These are phyloP conservation scores for Colletotrichum eremochloae DNA, from an alignment of 2,329 filamentous ascomycete genomes.

Conservation along the genomic window DNA sequence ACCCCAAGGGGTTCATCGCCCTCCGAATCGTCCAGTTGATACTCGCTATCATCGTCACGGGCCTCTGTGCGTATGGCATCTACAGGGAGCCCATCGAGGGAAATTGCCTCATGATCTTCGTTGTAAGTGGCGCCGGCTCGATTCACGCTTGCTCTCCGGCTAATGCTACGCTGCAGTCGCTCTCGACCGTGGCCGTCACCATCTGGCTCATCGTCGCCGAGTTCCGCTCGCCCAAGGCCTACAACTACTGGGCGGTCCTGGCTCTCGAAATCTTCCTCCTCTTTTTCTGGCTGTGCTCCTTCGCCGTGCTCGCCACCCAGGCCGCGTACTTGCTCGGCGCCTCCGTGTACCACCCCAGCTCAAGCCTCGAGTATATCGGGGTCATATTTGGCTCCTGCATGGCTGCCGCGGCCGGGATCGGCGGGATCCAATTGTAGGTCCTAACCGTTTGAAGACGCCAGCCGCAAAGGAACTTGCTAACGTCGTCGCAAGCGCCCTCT, in stretches of 20 bases:
- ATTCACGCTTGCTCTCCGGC: neutral
- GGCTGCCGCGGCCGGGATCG: constrained; percentile 56
- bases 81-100: constrained; percentile 52
- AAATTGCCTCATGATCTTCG: constrained; percentile 53
- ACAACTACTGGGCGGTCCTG: constrained; percentile 67
- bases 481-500: constrained; percentile 54
- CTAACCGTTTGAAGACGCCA: rapidly evolving
- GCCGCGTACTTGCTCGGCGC: constrained; percentile 17
- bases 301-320: constrained; percentile 55
- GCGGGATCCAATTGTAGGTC: constrained; percentile 60
- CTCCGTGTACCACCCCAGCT: constrained; percentile 45
- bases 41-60: constrained; percentile 60
- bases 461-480: neutral
- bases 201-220: constrained; percentile 63
- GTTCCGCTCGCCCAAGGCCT: constrained; percentile 55
- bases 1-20: constrained; percentile 59
- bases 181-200: constrained; percentile 60
- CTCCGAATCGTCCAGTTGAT: constrained; percentile 62
- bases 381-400: constrained; percentile 46
- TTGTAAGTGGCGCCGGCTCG: constrained; percentile 50
- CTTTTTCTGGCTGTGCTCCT: constrained; percentile 65
- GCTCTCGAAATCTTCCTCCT: constrained; percentile 64
- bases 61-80: constrained; percentile 61
- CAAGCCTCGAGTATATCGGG: constrained; percentile 25
- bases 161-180: constrained; percentile 48